These are phyloP conservation scores for Exophiala alcalophila DNA, from an alignment of 2,329 filamentous ascomycete genomes.

Conservation along the genomic window DNA sequence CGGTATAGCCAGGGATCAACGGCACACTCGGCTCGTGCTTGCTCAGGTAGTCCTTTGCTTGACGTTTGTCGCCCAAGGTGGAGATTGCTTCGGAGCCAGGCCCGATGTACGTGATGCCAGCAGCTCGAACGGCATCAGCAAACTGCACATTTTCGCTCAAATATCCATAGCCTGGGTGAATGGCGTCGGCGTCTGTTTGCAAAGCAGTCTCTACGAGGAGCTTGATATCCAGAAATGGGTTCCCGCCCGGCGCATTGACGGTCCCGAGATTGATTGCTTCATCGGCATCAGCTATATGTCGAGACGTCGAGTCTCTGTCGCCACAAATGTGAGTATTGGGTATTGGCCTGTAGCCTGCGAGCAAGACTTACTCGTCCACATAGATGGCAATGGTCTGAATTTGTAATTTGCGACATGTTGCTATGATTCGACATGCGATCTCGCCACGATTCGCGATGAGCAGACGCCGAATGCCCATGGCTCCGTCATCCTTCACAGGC, in stretches of 20 bases:
- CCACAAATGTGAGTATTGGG: no score
- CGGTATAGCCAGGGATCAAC: slow-evolving; percentile 32
- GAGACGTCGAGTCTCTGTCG: slow-evolving; percentile 53
- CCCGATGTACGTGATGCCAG: slow-evolving; percentile 36
- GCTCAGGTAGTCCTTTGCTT: slow-evolving; percentile 30
- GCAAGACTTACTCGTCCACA: no score
- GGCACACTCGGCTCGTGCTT: slow-evolving; percentile 32
- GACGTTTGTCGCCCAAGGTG: slow-evolving; percentile 34
- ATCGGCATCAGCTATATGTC: slow-evolving; percentile 54
- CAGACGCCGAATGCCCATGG: slow-evolving; percentile 35
- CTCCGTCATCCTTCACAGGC: no score
- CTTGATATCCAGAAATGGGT: slow-evolving; percentile 39
- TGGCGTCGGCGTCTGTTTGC: slow-evolving; percentile 35
- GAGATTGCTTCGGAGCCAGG: slow-evolving; percentile 33
- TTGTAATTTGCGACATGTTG: slow-evolving; percentile 42
- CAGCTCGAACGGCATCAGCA: slow-evolving; percentile 28
- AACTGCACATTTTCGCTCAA: slow-evolving; percentile 38
- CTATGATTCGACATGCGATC: slow-evolving; percentile 54
- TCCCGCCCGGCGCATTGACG: slow-evolving; percentile 41
- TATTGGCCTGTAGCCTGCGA: no score
- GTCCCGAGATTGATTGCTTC: slow-evolving; percentile 50
- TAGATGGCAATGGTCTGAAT: slow-evolving; percentile 56
- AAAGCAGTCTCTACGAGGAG: slow-evolving; percentile 50
- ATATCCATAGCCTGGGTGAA: slow-evolving; percentile 38
- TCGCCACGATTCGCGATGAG: slow-evolving; percentile 60